Evolutionary conservation across 2,329 filamentous ascomycete species (phyloP), one percentile per base, ranked within the genome.

Genomic region (Coniochaeta sp.): DNA sequence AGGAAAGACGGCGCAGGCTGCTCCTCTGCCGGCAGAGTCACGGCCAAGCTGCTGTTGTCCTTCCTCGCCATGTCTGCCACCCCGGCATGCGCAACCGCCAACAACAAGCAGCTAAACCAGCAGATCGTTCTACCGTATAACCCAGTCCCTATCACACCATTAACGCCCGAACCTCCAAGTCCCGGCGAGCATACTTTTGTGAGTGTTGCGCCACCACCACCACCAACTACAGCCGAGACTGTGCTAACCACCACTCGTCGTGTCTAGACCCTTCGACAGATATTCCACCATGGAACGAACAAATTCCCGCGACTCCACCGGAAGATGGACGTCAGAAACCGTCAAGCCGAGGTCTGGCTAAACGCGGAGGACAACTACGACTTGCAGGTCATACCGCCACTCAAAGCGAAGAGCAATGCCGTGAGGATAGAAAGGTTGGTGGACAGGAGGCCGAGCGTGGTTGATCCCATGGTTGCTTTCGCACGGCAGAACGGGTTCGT

Each of bases 281-380:
- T 97, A 62, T 94, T 89, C 70, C 91, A 96, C 66, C 91, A 96
- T 71, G 92, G 92, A 53, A 87, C 89, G 35, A 81, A 92, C 67
- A 73, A 79, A 59, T 82, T 95, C 59, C 91, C 91, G 3, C 70
- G 77, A 5, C 79, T 96, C 14, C 89, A 96, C 67, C 79, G 86
- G 53, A 85, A 82, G 60, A 76, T 86, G 55, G 90, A 97, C 66
- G 74, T 96, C 28, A 55, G 65, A 38, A 71, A 79, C 18, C 69
- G 77, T 9, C 73, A 83, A 42, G 78, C 84, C 14, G 70, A 76
- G 30, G 71, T 92, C 45, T 86, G 79, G 71, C 72, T 87, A 52
- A 74, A 79, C 10, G 76, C 77, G 49, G 82, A 85, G 51, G 83
- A 82, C 51, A 77, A 75, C 18, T 71, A 74, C 67, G 68, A 71